A percentile compares a stretch with the other conserved stretches of the same genome.
These are phyloP conservation scores for Phallus indusiatus DNA, from an alignment of 768 basidiomycete genomes.

Conservation along the genomic window DNA sequence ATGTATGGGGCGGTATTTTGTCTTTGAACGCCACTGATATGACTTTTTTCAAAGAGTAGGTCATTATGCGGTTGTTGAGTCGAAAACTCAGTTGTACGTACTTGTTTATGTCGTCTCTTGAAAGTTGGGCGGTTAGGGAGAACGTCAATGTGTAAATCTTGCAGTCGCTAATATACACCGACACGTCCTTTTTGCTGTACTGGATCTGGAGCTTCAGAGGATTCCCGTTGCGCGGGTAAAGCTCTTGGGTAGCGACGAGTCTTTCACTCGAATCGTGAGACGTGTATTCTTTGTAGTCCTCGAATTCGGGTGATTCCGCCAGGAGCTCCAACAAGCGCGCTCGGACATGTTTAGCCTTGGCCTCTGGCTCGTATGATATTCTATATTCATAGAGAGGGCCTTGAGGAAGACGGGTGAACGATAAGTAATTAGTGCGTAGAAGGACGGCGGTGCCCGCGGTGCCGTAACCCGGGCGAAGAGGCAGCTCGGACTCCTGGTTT, in stretches of 20 bases:
- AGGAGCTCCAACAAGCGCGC: conserved; percentile 46
- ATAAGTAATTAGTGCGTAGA: conserved; percentile 57
- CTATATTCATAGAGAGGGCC: conserved; percentile 45
- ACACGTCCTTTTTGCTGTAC: conserved; percentile 35
- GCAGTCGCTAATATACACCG: conserved; percentile 22
- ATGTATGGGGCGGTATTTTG: conserved; percentile 49
- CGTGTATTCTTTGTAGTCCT: conserved; percentile 30
- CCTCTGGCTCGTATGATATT: conserved; percentile 17
- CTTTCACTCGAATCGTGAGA: conserved; percentile 44
- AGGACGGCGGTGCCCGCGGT: conserved; percentile 37
- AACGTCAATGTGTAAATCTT: conserved; percentile 36
- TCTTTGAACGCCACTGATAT: conserved; percentile 47
- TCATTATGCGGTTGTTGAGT: background rate
- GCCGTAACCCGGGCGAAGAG: conserved; percentile 50
- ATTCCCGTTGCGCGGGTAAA: conserved; percentile 29
- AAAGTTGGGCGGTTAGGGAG: conserved; percentile 33
- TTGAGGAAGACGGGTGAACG: conserved; percentile 33
- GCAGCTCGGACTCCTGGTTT: conserved; percentile 24
- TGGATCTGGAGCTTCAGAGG: conserved; percentile 20
- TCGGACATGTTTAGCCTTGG: conserved; percentile 39
- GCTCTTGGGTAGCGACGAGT: conserved; percentile 30
- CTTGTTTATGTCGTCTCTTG: conserved; percentile 32
- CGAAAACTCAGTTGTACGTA: conserved; percentile 16
- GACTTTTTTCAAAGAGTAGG: conserved; percentile 31
- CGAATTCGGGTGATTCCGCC: conserved; percentile 30